These are phyloP conservation scores for Boletus hoseneyae DNA, from an alignment of 1,284 basidiomycete genomes.

Conservation along the genomic window DNA sequence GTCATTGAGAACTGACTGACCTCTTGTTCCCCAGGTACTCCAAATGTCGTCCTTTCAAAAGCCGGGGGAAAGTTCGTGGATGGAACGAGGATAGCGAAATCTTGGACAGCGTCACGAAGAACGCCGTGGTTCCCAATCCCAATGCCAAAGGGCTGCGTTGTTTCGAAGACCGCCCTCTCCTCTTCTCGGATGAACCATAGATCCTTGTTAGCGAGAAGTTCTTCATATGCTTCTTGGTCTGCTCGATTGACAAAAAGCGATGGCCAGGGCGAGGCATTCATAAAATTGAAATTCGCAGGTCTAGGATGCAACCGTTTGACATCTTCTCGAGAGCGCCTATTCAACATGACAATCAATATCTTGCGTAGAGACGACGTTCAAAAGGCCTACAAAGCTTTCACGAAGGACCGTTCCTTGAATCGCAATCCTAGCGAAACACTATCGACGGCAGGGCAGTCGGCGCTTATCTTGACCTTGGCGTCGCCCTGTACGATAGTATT, in stretches of 20 bases:
- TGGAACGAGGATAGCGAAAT: slow-evolving; percentile 12
- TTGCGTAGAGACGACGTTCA: not conserved
- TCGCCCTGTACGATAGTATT: slow-evolving; percentile 16
- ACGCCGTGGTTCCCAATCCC: not conserved
- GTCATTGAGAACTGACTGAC: not conserved
- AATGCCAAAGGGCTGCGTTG: slow-evolving; percentile 1
- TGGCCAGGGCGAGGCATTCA: slow-evolving; percentile 2
- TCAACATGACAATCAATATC: not conserved
- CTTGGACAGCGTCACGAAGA: slow-evolving; percentile 8
- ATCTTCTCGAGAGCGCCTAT: slow-evolving; percentile 12
- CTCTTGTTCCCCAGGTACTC: not conserved
- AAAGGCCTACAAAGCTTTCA: slow-evolving; percentile 12
- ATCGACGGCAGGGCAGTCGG: slow-evolving; percentile 16
- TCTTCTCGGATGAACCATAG: slow-evolving; percentile 20
- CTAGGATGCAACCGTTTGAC: not conserved
- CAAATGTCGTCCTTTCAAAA: not conserved
- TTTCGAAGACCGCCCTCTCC: slow-evolving; percentile 19
- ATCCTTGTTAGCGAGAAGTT: slow-evolving; percentile 2
- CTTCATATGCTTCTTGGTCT: not conserved
- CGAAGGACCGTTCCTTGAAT: slow-evolving; percentile 24
- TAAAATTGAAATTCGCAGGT: not conserved
- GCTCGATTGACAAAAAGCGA: not conserved
- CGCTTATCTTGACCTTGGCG: slow-evolving; percentile 19
- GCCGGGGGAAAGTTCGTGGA: slow-evolving; percentile 15
- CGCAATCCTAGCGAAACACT: slow-evolving; percentile 15